Conservation (phyloP, 768 basidiomycete genomes). For the Rhizopogon vulgaris region DNA sequence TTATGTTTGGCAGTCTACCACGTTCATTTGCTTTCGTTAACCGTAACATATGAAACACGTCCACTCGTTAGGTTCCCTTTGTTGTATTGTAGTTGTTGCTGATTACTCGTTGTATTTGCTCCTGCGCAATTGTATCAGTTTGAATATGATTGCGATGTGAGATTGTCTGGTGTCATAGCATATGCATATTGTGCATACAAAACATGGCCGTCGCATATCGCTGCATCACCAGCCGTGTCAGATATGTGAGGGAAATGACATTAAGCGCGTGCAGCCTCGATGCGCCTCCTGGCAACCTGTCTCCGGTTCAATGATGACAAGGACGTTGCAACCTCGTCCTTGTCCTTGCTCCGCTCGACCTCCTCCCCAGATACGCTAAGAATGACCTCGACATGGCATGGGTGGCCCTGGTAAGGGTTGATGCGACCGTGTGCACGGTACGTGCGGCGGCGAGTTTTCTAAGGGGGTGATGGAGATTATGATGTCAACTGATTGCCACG, state of each 20-base stretch:
- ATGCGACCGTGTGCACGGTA: slow-evolving; percentile 98
- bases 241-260: slow-evolving; percentile 14
- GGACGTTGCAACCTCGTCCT: slow-evolving; percentile 44
- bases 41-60: neutral
- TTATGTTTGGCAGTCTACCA: neutral
- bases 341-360: slow-evolving; percentile 91
- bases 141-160: neutral
- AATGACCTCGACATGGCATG: slow-evolving; percentile 94
- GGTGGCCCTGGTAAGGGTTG: slow-evolving; percentile 99
- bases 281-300: slow-evolving; percentile 82
- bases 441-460: slow-evolving; percentile 99
- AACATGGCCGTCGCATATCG: slow-evolving; percentile 15
- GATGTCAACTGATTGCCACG: slow-evolving; percentile 1
- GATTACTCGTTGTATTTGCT: neutral
- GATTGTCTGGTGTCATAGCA: slow-evolving; percentile 16
- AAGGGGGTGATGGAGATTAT: neutral
- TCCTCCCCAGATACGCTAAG: slow-evolving; percentile 72
- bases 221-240: slow-evolving; percentile 7
- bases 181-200: slow-evolving; percentile 26
- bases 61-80: neutral
- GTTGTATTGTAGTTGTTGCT: neutral
- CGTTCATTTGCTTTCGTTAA: neutral
- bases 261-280: slow-evolving; percentile 73
- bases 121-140: neutral
- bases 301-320: slow-evolving; percentile 74